Evolutionary conservation across 1,139 yeast species (phyloP).

Genomic region (Candida sp.): DNA sequence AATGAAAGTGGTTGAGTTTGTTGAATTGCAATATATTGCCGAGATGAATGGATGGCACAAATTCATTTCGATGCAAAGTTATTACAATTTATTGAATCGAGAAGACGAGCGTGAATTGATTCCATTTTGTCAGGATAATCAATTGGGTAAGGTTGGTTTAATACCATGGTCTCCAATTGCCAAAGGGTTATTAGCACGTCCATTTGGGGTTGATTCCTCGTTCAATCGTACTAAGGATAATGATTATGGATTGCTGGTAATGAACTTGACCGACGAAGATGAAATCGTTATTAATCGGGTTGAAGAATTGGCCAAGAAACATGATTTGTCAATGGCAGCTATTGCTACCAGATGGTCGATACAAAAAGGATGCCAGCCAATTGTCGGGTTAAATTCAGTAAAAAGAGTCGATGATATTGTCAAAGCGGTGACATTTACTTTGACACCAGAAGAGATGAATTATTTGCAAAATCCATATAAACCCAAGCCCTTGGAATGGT

Average conservation of each 20-base stretch:
- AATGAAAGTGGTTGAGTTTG: conserved; percentile 47
- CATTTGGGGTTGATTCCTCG: too few species aligned
- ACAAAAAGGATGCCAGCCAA: conserved; percentile 48
- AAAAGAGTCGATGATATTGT: conserved; percentile 54
- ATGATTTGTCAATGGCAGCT: conserved; percentile 46
- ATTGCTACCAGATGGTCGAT: conserved; percentile 55
- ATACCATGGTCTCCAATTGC: conserved; percentile 53
- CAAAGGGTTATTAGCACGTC: too few species aligned
- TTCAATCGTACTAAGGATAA: conserved; percentile 26
- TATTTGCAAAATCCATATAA: conserved; percentile 50
- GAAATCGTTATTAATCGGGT: conserved; percentile 47
- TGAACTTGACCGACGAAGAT: conserved; percentile 11
- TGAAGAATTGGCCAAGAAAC: conserved; percentile 46
- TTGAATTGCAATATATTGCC: conserved; percentile 48
- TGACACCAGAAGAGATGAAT: conserved; percentile 42
- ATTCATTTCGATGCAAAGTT: conserved; percentile 57
- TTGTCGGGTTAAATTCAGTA: conserved; percentile 50
- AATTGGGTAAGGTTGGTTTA: conserved; percentile 38
- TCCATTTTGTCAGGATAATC: conserved; percentile 41
- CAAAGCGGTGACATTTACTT: conserved; percentile 35
- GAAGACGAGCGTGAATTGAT: conserved; percentile 61
- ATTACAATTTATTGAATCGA: conserved; percentile 49
- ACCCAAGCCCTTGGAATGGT: conserved; percentile 15
- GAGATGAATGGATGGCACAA: conserved; percentile 49
- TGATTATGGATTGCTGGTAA: neutral